phyloP scores from a whole-genome alignment of 2,329 filamentous ascomycete genomes.

The Sclerotinia minor region DNA sequence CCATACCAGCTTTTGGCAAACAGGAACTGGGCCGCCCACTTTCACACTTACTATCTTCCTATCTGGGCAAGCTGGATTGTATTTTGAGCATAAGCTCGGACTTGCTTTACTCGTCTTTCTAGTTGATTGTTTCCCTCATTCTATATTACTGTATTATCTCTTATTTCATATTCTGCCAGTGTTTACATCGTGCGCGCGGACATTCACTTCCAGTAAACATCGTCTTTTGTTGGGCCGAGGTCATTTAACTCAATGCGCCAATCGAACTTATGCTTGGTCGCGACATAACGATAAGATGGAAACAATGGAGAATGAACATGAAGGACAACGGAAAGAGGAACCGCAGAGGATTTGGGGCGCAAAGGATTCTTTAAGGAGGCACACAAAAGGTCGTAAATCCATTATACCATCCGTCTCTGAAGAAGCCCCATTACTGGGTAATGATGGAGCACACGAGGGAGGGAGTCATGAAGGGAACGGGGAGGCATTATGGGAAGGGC shows the following conservation, averaged over 20 bases:
- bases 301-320: constrained; percentile 11
- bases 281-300: constrained; percentile 19
- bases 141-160: background rate
- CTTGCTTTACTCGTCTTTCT: background rate
- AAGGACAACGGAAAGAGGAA: constrained; percentile 2
- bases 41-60: constrained; percentile 4
- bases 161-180: background rate
- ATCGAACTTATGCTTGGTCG: background rate
- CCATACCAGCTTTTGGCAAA: background rate
- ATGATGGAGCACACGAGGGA: constrained; percentile 26
- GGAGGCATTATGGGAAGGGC: constrained; percentile 48
- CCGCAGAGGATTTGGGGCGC: constrained; percentile 33
- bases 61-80: background rate
- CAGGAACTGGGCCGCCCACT: background rate
- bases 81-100: constrained; percentile 1
- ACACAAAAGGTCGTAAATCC: constrained; percentile 28
- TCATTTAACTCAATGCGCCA: constrained; percentile 12
- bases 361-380: constrained; percentile 33
- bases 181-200: background rate
- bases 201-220: background rate
- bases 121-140: background rate
- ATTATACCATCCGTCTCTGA: constrained; percentile 24
- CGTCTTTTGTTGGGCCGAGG: background rate
- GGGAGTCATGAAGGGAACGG: constrained; percentile 20
- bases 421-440: constrained; percentile 35